Base-by-base conservation (phyloP, 306 rosid genomes). In the Trifolium dubium region DNA sequence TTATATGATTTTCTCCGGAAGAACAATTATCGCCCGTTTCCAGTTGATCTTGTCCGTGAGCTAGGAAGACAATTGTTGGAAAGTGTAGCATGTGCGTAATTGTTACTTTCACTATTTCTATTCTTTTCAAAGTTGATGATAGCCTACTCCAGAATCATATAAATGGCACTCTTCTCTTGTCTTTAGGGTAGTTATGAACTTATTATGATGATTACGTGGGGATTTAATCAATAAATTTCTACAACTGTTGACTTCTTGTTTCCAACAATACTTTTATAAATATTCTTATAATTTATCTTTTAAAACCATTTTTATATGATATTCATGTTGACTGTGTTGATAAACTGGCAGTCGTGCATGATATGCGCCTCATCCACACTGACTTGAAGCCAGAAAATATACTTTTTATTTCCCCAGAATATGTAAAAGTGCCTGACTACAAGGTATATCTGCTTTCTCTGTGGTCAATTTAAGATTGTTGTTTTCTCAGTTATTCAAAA, bases 331-430 rank as follows among this genome's bases (percentile, higher is more conserved):
- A 44, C 19, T 65, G 35, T 65, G 34, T 65, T 23, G 35, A 54
- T 65, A 41, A 41, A 41, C 34, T 43, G 49, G 71, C 71, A 65
- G 71, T 65, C 4, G 71, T 65, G 53, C 71, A 65, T 65, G 71
- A 65, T 65, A 5, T 65, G 71, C 71, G 71, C 37, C 71, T 65
- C 35, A 65, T 65, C 71, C 71, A 65, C 37, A 65, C 71, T 6
- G 71, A 65, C 55, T 65, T 65, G 35, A 65, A 65, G 54, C 71
- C 71, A 41, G 71, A 65, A 44, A 65, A 65, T 65, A 65, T 65
- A 41, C 71, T 65, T 41, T 65, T 65, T 43, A 65, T 65, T 65
- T 65, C 54, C 71, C 37, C 71, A 23, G 55, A 65, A 23, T 65
- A 65, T 65, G 54, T 65, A 23, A 65, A 65, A 41, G 71, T 65